These are phyloP conservation scores for Boletus patriciae DNA, from an alignment of 768 basidiomycete species.

Conservation along the genomic window DNA sequence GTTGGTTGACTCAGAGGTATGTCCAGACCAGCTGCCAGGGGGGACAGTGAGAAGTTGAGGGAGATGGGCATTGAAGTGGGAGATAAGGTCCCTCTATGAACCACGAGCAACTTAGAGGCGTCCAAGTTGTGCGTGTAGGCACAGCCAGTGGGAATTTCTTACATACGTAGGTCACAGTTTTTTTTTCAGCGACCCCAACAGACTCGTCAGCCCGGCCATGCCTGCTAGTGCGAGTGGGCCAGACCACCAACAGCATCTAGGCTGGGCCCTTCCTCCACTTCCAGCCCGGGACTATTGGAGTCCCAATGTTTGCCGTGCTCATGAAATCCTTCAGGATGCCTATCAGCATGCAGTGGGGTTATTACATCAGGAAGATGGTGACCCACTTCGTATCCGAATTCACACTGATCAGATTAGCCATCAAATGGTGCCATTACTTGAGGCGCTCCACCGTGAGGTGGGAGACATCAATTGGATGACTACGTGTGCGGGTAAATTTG, in stretches of 20 bases:
- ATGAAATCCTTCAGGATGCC: constrained; percentile 7
- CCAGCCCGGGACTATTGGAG: constrained; percentile 8
- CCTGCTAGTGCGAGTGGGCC: no score
- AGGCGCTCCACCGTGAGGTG: constrained; percentile 11
- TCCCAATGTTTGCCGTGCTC: constrained; percentile 7
- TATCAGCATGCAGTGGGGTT: constrained; percentile 5
- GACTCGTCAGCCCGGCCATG: no score
- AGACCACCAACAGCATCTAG: no score
- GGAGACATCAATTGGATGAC: neutral
- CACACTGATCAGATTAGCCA: constrained; percentile 16
- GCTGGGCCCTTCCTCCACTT: neutral
- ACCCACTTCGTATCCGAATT: constrained; percentile 14
- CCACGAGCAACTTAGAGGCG: no score
- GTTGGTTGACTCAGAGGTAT: no score
- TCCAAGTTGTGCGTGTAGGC: neutral
- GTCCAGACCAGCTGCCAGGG: no score
- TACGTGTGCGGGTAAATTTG: neutral
- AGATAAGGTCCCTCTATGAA: no score
- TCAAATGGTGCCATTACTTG: constrained; percentile 8
- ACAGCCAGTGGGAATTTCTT: neutral
- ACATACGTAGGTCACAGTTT: no score
- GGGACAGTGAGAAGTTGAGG: neutral
- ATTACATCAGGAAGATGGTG: constrained; percentile 13
- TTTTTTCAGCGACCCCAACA: no score
- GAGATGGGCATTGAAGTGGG: neutral